Evolutionary conservation across 352 stramenopile genomes (phyloP), one percentile per base, ranked within the genome.

Genomic region (Pythium utonaiense): DNA sequence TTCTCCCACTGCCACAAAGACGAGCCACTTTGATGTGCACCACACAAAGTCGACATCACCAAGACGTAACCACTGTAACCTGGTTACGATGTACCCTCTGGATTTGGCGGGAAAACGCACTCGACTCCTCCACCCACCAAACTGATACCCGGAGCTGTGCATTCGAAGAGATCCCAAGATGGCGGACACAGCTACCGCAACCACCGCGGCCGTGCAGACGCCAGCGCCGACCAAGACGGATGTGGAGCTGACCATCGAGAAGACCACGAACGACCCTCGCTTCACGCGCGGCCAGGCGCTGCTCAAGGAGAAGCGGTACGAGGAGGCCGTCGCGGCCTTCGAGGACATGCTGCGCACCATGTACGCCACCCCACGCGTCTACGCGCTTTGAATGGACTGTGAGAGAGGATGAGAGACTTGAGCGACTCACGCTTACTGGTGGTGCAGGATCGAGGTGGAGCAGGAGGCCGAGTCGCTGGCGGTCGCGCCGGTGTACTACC

Each of bases 341-440:
- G 83, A 80, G 36, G 85, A 95, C 66, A 70, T 92, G 36, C 70
- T 95, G 53, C 81, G 80, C 57, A 91, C 78, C 36, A 83, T 91
- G 79, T 93, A 81, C 36, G 59, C 48, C 2, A 0, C 7, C 30
- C 8, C 38, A 45, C n/a, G 14, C 6, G 4, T 45, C n/a, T n/a
- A 6, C 14, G 6, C 38, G 38, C n/a, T 10, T 33, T 33, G n/a
- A n/a, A n/a, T n/a, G n/a, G n/a, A n/a, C n/a, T n/a, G n/a, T 33
- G 28, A 33, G 5, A 10, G 28, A 33, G 28, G 28, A 33, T 9
- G 28, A 33, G 28, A 33, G 28, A 33, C 28, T n/a, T n/a, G n/a
- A 14, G n/a, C 12, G n/a, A 30, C 24, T 55, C 13, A 53, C 28
- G 27, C 16, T 17, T 28, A 13, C 41, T 47, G 21, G 14, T 33